Evolutionary conservation across 768 basidiomycete species (phyloP).

Genomic region (Fistulinella prunicolor): DNA sequence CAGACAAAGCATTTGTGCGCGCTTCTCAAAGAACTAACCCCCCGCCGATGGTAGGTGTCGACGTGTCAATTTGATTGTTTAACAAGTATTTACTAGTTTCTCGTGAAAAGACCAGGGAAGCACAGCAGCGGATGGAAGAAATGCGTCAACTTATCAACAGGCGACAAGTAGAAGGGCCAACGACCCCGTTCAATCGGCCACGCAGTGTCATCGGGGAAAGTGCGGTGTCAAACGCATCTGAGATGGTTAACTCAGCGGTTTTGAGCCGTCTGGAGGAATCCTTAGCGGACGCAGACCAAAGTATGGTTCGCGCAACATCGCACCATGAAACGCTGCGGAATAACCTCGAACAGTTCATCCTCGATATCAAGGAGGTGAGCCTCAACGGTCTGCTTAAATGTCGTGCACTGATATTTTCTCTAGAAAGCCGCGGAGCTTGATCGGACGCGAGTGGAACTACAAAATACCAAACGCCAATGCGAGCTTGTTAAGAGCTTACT

Average conservation of each 20-base stretch:
- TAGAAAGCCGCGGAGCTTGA: conserved; percentile 67
- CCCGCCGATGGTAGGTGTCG: conserved; percentile 41
- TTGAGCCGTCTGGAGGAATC: conserved; percentile 45
- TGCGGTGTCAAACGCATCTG: conserved; percentile 11
- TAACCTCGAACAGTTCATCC: conserved; percentile 47
- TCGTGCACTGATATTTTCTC: not conserved
- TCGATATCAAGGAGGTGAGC: conserved; percentile 59
- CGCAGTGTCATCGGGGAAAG: conserved; percentile 33
- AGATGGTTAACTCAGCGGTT: conserved; percentile 12
- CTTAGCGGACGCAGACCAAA: conserved; percentile 54
- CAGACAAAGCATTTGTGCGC: conserved; percentile 48
- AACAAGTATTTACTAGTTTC: conserved; percentile 5
- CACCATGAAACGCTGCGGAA: conserved; percentile 54
- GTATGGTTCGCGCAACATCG: conserved; percentile 48
- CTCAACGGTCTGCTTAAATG: not conserved
- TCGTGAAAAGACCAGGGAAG: conserved; percentile 63
- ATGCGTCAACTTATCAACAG: conserved; percentile 72
- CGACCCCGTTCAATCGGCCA: conserved; percentile 47
- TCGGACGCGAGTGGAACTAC: conserved; percentile 58
- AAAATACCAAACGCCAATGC: conserved; percentile 67
- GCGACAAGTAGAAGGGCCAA: conserved; percentile 47
- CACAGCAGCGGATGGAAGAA: conserved; percentile 77
- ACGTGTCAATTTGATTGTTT: conserved; percentile 2
- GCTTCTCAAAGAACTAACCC: conserved; percentile 43
- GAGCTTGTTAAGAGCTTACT: conserved; percentile 78